Conservation (phyloP, 345 rosid genomes). For the Leavenworthia alabamica region DNA sequence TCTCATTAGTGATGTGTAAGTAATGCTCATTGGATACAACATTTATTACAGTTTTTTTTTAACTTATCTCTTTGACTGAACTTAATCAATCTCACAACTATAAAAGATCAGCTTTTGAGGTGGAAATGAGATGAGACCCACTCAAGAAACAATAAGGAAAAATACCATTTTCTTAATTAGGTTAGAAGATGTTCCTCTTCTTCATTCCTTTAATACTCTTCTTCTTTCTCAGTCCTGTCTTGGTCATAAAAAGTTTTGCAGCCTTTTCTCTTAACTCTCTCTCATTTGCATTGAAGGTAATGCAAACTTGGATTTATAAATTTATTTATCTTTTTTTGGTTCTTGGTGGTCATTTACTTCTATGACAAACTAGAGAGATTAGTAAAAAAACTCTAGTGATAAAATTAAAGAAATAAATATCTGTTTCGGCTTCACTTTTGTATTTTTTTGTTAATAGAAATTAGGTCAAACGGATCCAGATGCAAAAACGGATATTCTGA, state of each 20-base stretch:
- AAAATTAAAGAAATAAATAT: background rate
- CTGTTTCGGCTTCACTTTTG: background rate
- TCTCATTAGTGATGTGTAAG: constrained; percentile 24
- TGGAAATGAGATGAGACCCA: constrained; percentile 24
- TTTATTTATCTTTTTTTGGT: background rate
- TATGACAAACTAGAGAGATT: constrained; percentile 15
- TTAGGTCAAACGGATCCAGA: too few relatives aligned
- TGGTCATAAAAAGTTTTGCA: constrained; percentile 36
- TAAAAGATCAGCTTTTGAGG: constrained; percentile 29
- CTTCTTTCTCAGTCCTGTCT: constrained; percentile 27
- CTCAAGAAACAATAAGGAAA: constrained; percentile 34
- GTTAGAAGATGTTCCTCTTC: constrained; percentile 35
- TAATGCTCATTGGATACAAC: constrained; percentile 23
- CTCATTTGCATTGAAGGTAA: constrained; percentile 16
- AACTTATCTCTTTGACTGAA: constrained; percentile 7
- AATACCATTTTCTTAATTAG: constrained; percentile 28
- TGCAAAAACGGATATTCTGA: too few relatives aligned
- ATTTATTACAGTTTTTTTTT: constrained; percentile 14
- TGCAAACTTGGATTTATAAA: background rate
- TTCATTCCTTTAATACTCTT: constrained; percentile 37
- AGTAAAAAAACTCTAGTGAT: background rate
- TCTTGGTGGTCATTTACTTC: background rate
- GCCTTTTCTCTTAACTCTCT: constrained; percentile 26
- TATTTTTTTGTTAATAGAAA: background rate
- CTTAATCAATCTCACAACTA: constrained; percentile 26